Evolutionary conservation across 2,329 filamentous ascomycete genomes (phyloP).

Genomic region (Rhexocercosporidium sp.): DNA sequence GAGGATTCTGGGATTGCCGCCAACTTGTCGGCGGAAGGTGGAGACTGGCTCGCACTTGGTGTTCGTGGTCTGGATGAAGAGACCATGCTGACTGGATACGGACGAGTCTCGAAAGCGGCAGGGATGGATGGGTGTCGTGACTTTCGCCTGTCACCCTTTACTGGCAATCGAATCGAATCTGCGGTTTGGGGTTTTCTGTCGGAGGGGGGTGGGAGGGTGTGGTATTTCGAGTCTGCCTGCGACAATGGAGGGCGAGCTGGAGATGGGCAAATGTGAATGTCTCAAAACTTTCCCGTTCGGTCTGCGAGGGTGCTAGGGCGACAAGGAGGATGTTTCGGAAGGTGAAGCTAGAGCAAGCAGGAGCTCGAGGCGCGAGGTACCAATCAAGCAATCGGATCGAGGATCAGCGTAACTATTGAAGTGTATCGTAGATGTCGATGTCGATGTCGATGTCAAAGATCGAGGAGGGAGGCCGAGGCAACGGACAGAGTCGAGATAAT

Average conservation of each 20-base stretch:
- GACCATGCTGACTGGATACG: conserved; percentile 38
- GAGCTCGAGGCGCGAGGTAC: conserved; percentile 2
- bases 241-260: not conserved
- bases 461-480: not conserved
- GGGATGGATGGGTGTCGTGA: conserved; percentile 29
- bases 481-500: not conserved
- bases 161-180: not conserved
- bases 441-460: not conserved
- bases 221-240: not conserved
- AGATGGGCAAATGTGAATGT: not conserved
- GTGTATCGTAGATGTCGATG: not conserved
- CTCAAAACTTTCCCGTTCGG: not conserved
- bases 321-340: conserved; percentile 10
- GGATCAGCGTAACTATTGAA: not conserved
- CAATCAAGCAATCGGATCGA: not conserved
- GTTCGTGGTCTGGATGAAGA: conserved; percentile 45
- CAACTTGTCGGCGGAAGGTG: conserved; percentile 42
- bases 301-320: not conserved
- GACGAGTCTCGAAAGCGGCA: conserved; percentile 33
- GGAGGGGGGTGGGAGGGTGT: not conserved
- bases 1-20: conserved; percentile 42
- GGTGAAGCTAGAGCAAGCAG: not conserved
- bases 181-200: conserved; percentile 1
- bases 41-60: conserved; percentile 40
- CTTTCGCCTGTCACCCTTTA: conserved; percentile 13